phyloP scores from a whole-genome alignment of 148 eudicot genomes.

The Rhododendron williamsianum region DNA sequence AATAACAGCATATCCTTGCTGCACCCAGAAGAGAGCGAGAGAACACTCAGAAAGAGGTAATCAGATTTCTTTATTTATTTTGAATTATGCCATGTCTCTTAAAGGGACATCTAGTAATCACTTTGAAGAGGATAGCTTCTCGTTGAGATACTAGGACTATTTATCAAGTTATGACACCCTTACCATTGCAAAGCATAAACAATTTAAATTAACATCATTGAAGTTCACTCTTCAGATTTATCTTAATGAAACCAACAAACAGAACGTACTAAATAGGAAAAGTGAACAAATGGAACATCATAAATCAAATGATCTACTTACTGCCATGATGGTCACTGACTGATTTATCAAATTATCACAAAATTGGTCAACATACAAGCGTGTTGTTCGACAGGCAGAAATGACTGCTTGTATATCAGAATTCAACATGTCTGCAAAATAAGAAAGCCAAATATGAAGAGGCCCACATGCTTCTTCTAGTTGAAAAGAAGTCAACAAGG shows the following conservation, averaged over 20 bases:
- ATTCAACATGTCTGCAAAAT: slow-evolving; percentile 60
- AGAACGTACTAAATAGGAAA: background rate
- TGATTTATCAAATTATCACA: slow-evolving; percentile 48
- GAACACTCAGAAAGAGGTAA: background rate
- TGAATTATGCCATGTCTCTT: background rate
- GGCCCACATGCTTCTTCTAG: background rate
- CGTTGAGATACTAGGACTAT: background rate
- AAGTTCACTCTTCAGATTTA: background rate
- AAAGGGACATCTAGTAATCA: background rate
- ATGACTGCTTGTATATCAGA: slow-evolving; percentile 62
- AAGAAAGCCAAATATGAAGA: background rate
- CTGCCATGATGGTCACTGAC: slow-evolving; percentile 68
- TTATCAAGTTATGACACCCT: background rate
- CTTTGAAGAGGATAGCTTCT: background rate
- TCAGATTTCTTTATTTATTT: background rate
- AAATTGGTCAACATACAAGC: slow-evolving; percentile 56
- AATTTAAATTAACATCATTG: background rate
- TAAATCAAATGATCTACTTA: slow-evolving; percentile 30
- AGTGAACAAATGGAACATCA: background rate
- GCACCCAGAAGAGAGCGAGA: slow-evolving; percentile 24
- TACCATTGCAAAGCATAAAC: background rate
- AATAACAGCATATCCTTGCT: slow-evolving; percentile 85
- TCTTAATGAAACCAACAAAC: background rate
- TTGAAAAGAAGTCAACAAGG: slow-evolving; percentile 1
- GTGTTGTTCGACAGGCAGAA: slow-evolving; percentile 64